A percentile compares a stretch with the other conserved stretches of the same genome.
These are phyloP conservation scores for Hemisphaericaspora xylanilytica DNA, from an alignment of 1,139 yeast genomes.

Conservation along the genomic window DNA sequence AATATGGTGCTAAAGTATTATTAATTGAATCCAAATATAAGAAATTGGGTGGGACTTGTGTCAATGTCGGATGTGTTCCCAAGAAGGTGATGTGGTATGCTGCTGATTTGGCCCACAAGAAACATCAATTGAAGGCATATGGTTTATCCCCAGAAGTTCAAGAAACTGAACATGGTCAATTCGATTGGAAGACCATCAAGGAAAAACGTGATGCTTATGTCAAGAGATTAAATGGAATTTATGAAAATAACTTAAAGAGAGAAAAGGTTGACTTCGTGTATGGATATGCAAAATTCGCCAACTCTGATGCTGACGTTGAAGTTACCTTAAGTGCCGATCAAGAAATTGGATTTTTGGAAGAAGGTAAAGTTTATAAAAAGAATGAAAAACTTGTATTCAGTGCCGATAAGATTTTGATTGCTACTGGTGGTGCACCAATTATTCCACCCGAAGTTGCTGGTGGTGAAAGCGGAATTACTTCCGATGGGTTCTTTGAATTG, in stretches of 20 bases:
- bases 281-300: constrained; percentile 82
- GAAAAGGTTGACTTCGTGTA: constrained; percentile 86
- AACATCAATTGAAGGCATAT: constrained; percentile 73
- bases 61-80: constrained; percentile 98
- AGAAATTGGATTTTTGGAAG: constrained; percentile 34
- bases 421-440: constrained; percentile 89
- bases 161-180: constrained; percentile 51
- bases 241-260: constrained; percentile 77
- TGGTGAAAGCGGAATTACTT: constrained; percentile 76
- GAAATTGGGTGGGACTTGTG: constrained; percentile 95
- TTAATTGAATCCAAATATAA: constrained; percentile 70
- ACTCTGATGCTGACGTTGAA: constrained; percentile 68
- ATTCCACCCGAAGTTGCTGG: constrained; percentile 74
- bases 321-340: constrained; percentile 55
- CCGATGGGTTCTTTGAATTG: constrained; percentile 88
- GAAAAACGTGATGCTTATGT: constrained; percentile 90
- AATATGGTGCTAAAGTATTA: constrained; percentile 85
- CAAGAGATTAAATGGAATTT: constrained; percentile 83
- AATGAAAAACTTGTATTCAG: constrained; percentile 61
- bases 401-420: constrained; percentile 81
- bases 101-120: constrained; percentile 76
- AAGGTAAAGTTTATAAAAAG: constrained; percentile 28
- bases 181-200: constrained; percentile 81
- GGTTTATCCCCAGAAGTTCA: constrained; percentile 59
- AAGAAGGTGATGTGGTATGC: constrained; percentile 99